phyloP scores from a whole-genome alignment of 306 rosid species.

The Mucuna pruriens region DNA sequence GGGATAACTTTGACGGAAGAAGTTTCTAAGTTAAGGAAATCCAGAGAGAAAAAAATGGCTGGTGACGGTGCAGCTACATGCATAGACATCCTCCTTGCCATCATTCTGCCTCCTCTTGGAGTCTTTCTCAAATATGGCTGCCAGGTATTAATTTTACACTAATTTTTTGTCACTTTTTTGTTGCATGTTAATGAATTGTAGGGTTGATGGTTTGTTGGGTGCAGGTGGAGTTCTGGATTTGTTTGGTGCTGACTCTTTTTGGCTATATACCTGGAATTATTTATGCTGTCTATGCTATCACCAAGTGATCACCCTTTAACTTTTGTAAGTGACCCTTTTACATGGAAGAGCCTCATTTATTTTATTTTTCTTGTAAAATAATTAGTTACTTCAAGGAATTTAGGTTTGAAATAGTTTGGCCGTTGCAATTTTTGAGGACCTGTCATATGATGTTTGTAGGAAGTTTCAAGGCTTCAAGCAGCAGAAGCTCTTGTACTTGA shows the following conservation, averaged over 20 bases:
- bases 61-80: slow-evolving; percentile 49
- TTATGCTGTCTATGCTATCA: slow-evolving; percentile 73
- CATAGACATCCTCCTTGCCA: slow-evolving; percentile 78
- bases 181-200: not conserved
- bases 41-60: slow-evolving; percentile 46
- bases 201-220: not conserved
- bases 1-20: not conserved
- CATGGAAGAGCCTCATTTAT: not conserved
- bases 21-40: not conserved
- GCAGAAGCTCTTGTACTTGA: too few species aligned
- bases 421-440: not conserved
- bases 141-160: slow-evolving; percentile 41
- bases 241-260: slow-evolving; percentile 65
- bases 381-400: not conserved
- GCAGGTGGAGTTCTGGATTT: slow-evolving; percentile 95
- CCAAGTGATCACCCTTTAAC: slow-evolving; percentile 52
- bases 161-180: not conserved
- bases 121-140: slow-evolving; percentile 88
- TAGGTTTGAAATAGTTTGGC: not conserved
- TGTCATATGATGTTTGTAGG: not conserved
- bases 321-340: slow-evolving; percentile 40
- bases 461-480: not conserved
- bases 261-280: slow-evolving; percentile 87
- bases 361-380: not conserved
- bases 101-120: slow-evolving; percentile 85